Evolutionary conservation across 371 early-diverging fungal species (phyloP).

Genomic region (Chytridium lagenaria): DNA sequence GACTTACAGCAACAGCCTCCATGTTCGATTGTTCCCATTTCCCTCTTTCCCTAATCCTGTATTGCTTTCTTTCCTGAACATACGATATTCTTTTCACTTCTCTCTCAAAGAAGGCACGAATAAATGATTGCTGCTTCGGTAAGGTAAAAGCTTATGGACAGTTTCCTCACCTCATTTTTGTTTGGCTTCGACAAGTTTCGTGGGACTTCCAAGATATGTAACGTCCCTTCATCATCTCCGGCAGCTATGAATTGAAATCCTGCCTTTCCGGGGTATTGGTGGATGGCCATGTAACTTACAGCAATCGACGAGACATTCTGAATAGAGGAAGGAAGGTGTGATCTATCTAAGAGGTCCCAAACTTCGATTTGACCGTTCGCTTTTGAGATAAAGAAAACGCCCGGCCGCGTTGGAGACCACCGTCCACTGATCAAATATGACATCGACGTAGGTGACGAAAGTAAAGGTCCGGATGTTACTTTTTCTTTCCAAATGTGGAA

Average conservation of each 20-base stretch:
- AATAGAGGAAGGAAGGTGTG: slow-evolving; percentile 52
- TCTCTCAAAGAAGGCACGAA: slow-evolving; percentile 58
- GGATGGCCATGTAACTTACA: slow-evolving; percentile 52
- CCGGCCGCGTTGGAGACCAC: slow-evolving; percentile 66
- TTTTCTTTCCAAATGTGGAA: slow-evolving; percentile 64
- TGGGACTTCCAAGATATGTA: slow-evolving; percentile 67
- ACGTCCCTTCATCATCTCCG: slow-evolving; percentile 66
- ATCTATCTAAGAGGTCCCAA: slow-evolving; percentile 64
- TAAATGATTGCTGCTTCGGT: slow-evolving; percentile 46
- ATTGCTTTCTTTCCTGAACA: slow-evolving; percentile 44
- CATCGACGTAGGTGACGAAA: slow-evolving; percentile 46
- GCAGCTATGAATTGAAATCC: slow-evolving; percentile 67
- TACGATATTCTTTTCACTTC: slow-evolving; percentile 56
- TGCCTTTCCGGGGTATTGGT: slow-evolving; percentile 48
- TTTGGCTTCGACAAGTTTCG: slow-evolving; percentile 49
- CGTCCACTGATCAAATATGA: slow-evolving; percentile 49
- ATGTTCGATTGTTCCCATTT: slow-evolving; percentile 43
- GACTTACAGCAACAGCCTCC: slow-evolving; percentile 41
- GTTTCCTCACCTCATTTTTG: slow-evolving; percentile 57
- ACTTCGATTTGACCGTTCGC: slow-evolving; percentile 61
- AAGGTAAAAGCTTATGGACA: slow-evolving; percentile 3
- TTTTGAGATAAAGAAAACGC: slow-evolving; percentile 62
- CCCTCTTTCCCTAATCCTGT: slow-evolving; percentile 41
- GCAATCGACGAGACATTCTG: slow-evolving; percentile 56
- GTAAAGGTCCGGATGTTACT: slow-evolving; percentile 51